Evolutionary conservation across 805 yeast genomes (phyloP), one percentile per base, ranked within the genome.

Genomic region (Jamesozyma piceae): DNA sequence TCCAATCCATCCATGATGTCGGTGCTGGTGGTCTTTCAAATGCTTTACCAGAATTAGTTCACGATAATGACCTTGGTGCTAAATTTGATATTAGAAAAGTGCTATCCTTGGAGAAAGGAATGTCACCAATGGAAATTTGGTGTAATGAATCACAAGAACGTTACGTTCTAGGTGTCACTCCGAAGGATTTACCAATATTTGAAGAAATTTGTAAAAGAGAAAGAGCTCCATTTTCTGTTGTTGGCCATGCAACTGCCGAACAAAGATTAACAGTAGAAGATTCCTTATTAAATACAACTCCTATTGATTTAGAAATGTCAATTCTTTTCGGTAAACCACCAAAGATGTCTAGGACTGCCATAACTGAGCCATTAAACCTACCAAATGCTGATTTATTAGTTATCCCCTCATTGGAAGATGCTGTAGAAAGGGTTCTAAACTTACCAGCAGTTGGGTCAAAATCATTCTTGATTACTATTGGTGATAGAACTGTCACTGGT

Each of bases 51-150:
- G 99, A 92, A 68, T 74, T 92, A 51, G 98, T 92, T 21, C 97
- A 92, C 60, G 99, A 92, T 64, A 92, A 92, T 62, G 92, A 84
- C 51, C 74, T 92, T 49, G 99, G 99, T 62, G 99, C 96, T 24
- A 73, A 63, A 50, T 92, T 92, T 50, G 96, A 92, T 65, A 73
- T 92, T 51, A 79, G 99, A 66, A 83, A 89, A 43, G 82, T 92
- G 44, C 76, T 95, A 43, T 81, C 88, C 30, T 74, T 88, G 50
- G 99, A 92, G 65, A 95, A 95, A 38, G 95, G 97, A 45, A 87
- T 92, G 97, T 90, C 97, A 4, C 97, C 99, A 43, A 86, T 92
- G 95, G 98, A 92, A 70, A 87, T 92, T 50, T 92, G 99, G 99
- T 92, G 99, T 76, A 90, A 95, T 57, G 98, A 92, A 68, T 92